Conservation (phyloP, 495 filamentous ascomycete genomes). For the Pseudotulostoma volvatum region DNA sequence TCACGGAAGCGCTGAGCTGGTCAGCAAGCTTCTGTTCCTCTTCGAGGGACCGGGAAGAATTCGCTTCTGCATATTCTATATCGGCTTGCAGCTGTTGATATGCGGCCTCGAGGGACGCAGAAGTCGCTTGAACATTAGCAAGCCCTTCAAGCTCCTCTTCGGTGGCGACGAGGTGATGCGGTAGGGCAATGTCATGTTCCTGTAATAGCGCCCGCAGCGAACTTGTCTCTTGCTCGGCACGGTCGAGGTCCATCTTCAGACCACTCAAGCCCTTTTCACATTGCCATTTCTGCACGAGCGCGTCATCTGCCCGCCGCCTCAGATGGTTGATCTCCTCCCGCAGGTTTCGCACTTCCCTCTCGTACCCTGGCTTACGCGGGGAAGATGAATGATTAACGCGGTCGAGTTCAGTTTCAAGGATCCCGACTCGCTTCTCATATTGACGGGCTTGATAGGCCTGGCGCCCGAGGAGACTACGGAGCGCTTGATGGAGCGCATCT, state of each 20-base stretch:
- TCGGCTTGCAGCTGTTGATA: conserved; percentile 72
- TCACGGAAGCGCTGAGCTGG: conserved; percentile 53
- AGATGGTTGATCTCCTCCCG: conserved; percentile 74
- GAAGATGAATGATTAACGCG: conserved; percentile 47
- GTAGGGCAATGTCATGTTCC: conserved; percentile 71
- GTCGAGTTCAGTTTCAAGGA: conserved; percentile 64
- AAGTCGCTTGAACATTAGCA: conserved; percentile 38
- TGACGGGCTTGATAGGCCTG: conserved; percentile 69
- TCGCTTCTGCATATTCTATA: conserved; percentile 48
- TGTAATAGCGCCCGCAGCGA: conserved; percentile 63
- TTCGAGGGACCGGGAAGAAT: conserved; percentile 44
- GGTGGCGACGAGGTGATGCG: conserved; percentile 25
- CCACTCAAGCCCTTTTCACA: conserved; percentile 86
- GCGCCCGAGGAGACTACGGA: conserved; percentile 74
- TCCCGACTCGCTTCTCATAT: conserved; percentile 56
- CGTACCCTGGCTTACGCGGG: conserved; percentile 60
- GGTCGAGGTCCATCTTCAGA: conserved; percentile 93
- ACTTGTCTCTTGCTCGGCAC: conserved; percentile 79
- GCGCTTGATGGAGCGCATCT: conserved; percentile 73
- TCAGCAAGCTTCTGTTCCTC: conserved; percentile 50
- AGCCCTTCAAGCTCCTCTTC: conserved; percentile 34
- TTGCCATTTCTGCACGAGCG: conserved; percentile 90
- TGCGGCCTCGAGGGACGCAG: conserved; percentile 58
- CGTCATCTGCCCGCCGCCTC: conserved; percentile 80
- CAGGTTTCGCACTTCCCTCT: conserved; percentile 61